phyloP scores from a whole-genome alignment of 1,284 basidiomycete species.

The Blastosporella zonata region DNA sequence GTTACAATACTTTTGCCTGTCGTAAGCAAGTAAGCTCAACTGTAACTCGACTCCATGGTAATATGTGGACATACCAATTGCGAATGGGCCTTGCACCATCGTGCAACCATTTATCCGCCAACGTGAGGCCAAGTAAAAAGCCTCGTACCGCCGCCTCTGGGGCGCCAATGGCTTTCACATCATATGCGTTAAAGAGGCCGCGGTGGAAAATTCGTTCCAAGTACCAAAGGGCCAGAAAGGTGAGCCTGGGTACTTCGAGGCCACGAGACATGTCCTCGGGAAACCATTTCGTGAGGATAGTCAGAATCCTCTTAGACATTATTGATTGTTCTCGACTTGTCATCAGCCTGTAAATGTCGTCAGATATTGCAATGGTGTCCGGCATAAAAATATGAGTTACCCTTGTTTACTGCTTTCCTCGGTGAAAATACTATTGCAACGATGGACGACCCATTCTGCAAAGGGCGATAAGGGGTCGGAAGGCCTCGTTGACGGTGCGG shows the following conservation, averaged over 20 bases:
- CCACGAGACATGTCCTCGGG: constrained; percentile 3
- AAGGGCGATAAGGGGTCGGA: constrained; percentile 10
- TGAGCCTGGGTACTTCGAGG: constrained; percentile 10
- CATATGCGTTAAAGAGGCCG: constrained; percentile 19
- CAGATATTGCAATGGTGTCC: not conserved
- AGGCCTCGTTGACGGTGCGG: not conserved
- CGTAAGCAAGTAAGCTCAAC: constrained; percentile 6
- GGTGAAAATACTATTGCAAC: constrained; percentile 9
- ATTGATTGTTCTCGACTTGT: constrained; percentile 1
- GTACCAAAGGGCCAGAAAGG: constrained; percentile 48
- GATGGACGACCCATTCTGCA: constrained; percentile 16
- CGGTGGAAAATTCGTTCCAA: constrained; percentile 34
- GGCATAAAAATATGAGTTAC: not conserved
- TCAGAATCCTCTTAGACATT: constrained; percentile 9
- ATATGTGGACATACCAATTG: constrained; percentile 32
- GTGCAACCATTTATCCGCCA: constrained; percentile 57
- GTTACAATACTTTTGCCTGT: constrained; percentile 20
- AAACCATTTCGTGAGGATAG: constrained; percentile 16
- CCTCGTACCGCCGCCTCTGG: constrained; percentile 35
- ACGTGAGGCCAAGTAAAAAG: constrained; percentile 46
- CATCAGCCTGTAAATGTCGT: constrained; percentile 1
- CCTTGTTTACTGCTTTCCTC: not conserved
- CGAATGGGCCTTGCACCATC: constrained; percentile 34
- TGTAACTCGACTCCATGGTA: not conserved
- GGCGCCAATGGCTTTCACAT: constrained; percentile 19